Evolutionary conservation across 768 basidiomycete species (phyloP), one percentile per base, ranked within the genome.

Genomic region (Kwoniella europaea): DNA sequence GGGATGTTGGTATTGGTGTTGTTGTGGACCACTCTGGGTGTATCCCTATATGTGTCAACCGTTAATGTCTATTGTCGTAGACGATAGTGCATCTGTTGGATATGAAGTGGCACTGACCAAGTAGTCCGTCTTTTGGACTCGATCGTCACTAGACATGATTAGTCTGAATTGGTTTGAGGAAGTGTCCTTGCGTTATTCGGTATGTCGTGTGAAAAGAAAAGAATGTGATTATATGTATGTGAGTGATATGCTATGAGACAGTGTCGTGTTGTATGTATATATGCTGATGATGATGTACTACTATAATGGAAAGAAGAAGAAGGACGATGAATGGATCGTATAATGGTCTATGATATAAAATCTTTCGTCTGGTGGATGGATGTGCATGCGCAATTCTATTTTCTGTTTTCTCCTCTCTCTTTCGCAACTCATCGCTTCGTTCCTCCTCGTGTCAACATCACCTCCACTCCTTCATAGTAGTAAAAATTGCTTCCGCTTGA

Each of bases 71-170:
- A 24, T 1, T 24, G 24, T 24, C 2, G 24, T 24, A 24, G 24
- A n/a, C n/a, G n/a, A 24, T 24, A 24, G 1, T 1, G 24, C 24
- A 24, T 24, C 1, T 24, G 24, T 24, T 24, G 24, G 2, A 22
- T 44, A 62, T 46, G 9, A 22, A 3, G 6, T 35, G 35, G 7
- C 18, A 56, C 68, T 56, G 15, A 69, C 68, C 52, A 63, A 41
- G 54, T 63, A 69, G 24, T 69, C 68, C 43, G 62, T 63, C 61
- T 63, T 63, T 41, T 69, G 63, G n/a, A 69, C 68, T 56, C 54
- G 50, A 46, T 69, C 61, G 68, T 69, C 54, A 27, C 61, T 54
- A 22, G 61, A 43, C 68, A 69, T 27, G 29, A 18, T 24, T 16
- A 18, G 56, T 22, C 22, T 20, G 2, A 15, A 10, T 7, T 16